These are phyloP conservation scores for Leccinum subgranulosum DNA, from an alignment of 768 basidiomycete species.

Conservation along the genomic window DNA sequence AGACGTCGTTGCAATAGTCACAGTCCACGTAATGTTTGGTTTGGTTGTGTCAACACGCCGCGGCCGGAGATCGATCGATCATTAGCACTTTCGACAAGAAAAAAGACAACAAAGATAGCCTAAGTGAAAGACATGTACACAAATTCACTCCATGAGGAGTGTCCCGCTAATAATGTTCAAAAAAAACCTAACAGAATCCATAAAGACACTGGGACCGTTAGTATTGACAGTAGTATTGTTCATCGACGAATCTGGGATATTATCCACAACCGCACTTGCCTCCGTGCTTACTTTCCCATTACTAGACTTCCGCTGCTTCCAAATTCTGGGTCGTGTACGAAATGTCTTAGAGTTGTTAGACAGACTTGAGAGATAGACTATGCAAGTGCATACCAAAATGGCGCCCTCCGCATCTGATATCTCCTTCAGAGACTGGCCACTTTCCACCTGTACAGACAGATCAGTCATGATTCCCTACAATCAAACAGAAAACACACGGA, in stretches of 20 bases:
- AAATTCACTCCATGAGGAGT: not conserved
- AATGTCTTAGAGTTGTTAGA: not conserved
- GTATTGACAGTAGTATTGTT: not conserved
- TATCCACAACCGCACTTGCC: not conserved
- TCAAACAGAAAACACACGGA: not conserved
- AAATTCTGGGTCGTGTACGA: too few relatives aligned
- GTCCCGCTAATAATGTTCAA: constrained; percentile 1
- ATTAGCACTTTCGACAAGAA: not conserved
- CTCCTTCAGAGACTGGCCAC: constrained; percentile 3
- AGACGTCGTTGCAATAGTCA: not conserved
- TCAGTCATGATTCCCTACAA: not conserved
- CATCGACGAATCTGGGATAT: not conserved
- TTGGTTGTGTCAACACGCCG: constrained; percentile 13
- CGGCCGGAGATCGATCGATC: not conserved
- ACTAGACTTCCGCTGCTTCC: not conserved
- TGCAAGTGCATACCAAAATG: constrained; percentile 1
- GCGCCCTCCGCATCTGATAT: not conserved
- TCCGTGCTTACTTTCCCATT: not conserved
- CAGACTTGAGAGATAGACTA: not conserved
- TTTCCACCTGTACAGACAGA: constrained; percentile 6
- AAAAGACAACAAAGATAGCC: not conserved
- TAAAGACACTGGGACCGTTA: not conserved
- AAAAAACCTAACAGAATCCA: not conserved
- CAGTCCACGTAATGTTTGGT: constrained; percentile 18
- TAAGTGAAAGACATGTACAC: not conserved